phyloP scores from a whole-genome alignment of 352 stramenopile genomes.

The Pythium sp. region DNA sequence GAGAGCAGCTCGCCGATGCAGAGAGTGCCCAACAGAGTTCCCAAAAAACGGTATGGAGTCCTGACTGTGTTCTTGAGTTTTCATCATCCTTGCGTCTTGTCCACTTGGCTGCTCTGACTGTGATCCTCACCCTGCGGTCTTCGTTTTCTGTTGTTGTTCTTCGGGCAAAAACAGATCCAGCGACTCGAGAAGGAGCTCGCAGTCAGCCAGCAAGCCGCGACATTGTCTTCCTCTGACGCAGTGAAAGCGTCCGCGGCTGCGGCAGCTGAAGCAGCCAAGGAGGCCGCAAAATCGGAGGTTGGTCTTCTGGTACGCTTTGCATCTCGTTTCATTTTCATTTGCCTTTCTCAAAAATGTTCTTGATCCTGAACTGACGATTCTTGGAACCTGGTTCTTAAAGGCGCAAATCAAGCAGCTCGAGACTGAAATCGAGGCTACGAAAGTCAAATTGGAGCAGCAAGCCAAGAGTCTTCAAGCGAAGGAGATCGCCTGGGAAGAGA shows the following conservation, averaged over 20 bases:
- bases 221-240: constrained; percentile 30
- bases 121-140: neutral
- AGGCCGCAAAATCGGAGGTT: constrained; percentile 29
- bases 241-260: constrained; percentile 21
- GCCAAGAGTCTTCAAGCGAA: constrained; percentile 41
- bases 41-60: constrained; percentile 48
- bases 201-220: constrained; percentile 24
- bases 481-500: constrained; percentile 55
- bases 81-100: neutral
- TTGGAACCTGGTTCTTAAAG: constrained; percentile 15
- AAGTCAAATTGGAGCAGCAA: constrained; percentile 54
- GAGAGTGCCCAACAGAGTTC: constrained; percentile 30
- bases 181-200: constrained; percentile 55
- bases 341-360: neutral
- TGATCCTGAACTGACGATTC: neutral
- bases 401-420: constrained; percentile 42
- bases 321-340: neutral
- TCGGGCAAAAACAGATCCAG: constrained; percentile 36
- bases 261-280: constrained; percentile 15
- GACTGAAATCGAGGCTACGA: constrained; percentile 27
- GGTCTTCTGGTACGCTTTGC: constrained; percentile 30
- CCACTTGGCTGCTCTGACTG: neutral
- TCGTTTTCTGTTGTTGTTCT: neutral
- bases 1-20: constrained; percentile 32
- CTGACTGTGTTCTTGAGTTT: neutral